phyloP scores from a whole-genome alignment of 1,139 yeast genomes.

The Groenewaldozyma sp. region DNA sequence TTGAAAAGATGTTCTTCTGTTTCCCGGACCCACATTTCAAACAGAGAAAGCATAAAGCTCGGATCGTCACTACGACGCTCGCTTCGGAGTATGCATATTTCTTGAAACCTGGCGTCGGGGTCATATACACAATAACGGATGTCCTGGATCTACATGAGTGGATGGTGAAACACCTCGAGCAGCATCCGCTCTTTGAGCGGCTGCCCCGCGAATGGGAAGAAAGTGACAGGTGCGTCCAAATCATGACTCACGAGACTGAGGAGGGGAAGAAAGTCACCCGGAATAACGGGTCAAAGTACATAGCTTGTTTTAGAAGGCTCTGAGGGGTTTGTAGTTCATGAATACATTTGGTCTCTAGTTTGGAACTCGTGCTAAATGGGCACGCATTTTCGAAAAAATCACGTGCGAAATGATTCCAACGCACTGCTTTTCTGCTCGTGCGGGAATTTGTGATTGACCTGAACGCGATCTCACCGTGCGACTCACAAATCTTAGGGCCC shows the following conservation, averaged over 20 bases:
- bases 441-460: too few relatives aligned
- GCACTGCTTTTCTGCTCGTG: too few relatives aligned
- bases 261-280: conserved; percentile 95
- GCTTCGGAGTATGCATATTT: conserved; percentile 90
- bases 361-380: not conserved
- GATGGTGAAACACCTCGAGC: conserved; percentile 91
- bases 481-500: too few relatives aligned
- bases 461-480: too few relatives aligned
- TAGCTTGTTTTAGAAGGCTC: conserved; percentile 74
- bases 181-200: conserved; percentile 85
- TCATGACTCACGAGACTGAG: conserved; percentile 88
- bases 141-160: conserved; percentile 88
- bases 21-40: conserved; percentile 99
- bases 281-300: conserved; percentile 75
- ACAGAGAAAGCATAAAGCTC: conserved; percentile 93
- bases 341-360: conserved; percentile 9
- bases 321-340: conserved; percentile 7
- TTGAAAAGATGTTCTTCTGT: conserved; percentile 90
- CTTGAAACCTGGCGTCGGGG: conserved; percentile 76
- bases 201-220: conserved; percentile 71
- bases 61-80: conserved; percentile 84
- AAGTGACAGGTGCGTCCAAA: conserved; percentile 67
- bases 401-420: not conserved
- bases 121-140: conserved; percentile 90
- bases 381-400: not conserved